Evolutionary conservation across 768 basidiomycete species (phyloP).

Genomic region (Aureoboletus auriporus): DNA sequence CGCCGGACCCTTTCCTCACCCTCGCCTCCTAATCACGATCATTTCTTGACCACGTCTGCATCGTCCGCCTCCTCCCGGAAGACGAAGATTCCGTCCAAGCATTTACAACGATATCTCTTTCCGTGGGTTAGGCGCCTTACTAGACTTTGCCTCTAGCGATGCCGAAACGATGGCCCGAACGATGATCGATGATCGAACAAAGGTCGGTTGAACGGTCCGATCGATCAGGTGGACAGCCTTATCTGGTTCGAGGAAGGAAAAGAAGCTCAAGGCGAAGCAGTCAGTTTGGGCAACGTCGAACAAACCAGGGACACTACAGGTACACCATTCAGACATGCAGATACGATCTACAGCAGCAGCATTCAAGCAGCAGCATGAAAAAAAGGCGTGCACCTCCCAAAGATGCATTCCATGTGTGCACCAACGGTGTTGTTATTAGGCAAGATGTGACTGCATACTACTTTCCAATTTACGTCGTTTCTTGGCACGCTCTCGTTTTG

Average conservation of each 20-base stretch:
- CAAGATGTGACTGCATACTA: slow-evolving; percentile 35
- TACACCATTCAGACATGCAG: slow-evolving; percentile 85
- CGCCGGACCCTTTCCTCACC: slow-evolving; percentile 12
- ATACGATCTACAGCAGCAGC: slow-evolving; percentile 81
- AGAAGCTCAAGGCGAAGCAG: slow-evolving; percentile 93
- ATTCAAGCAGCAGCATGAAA: slow-evolving; percentile 33
- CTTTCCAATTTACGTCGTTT: slow-evolving; percentile 66
- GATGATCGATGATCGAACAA: slow-evolving; percentile 99
- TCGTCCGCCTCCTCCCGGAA: slow-evolving; percentile 90
- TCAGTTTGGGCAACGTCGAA: slow-evolving; percentile 84
- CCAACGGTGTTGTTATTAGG: slow-evolving; percentile 23
- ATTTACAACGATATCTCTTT: slow-evolving; percentile 99
- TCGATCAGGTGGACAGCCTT: slow-evolving; percentile 93
- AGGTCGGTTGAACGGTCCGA: slow-evolving; percentile 85
- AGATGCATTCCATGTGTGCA: slow-evolving; percentile 15
- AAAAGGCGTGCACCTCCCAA: slow-evolving; percentile 3
- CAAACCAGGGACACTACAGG: slow-evolving; percentile 86
- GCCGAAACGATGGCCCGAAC: slow-evolving; percentile 97
- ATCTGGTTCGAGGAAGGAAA: slow-evolving; percentile 88
- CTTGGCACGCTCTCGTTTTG: slow-evolving; percentile 86
- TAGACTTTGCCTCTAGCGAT: slow-evolving; percentile 86
- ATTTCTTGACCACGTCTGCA: slow-evolving; percentile 64
- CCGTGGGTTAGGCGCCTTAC: slow-evolving; percentile 82
- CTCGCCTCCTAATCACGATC: slow-evolving; percentile 5
- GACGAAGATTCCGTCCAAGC: slow-evolving; percentile 96